Conservation (phyloP, 2,329 filamentous ascomycete species). For the Chrysosporium keratinophilum region DNA sequence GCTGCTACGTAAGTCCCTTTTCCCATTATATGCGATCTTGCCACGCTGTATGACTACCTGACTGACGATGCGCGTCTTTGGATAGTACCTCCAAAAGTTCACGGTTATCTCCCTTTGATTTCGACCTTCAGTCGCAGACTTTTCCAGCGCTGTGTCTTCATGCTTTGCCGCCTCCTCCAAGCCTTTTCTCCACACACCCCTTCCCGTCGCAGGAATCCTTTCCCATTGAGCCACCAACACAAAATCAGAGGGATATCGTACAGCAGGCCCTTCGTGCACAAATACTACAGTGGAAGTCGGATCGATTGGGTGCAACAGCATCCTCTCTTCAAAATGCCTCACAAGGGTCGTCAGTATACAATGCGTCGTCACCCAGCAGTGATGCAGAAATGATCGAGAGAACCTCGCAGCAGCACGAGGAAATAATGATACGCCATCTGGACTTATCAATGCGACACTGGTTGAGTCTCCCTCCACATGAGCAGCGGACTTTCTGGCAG, state of each 20-base stretch:
- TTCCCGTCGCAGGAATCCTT: constrained; percentile 70
- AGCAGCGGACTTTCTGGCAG: constrained; percentile 41
- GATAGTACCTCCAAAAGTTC: constrained; percentile 36
- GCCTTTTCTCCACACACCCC: constrained; percentile 69
- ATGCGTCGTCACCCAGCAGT: constrained; percentile 15
- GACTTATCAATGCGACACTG: constrained; percentile 69
- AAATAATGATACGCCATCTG: constrained; percentile 62
- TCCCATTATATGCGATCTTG: not conserved
- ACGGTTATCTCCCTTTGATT: constrained; percentile 51
- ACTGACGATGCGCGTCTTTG: not conserved
- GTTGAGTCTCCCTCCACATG: constrained; percentile 51
- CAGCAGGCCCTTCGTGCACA: constrained; percentile 55
- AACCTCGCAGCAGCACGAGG: constrained; percentile 52
- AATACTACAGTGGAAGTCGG: constrained; percentile 54
- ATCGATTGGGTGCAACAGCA: constrained; percentile 24
- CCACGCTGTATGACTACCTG: not conserved
- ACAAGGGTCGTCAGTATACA: constrained; percentile 8
- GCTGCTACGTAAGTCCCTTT: constrained; percentile 60
- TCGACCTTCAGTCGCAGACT: constrained; percentile 73
- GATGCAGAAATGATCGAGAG: constrained; percentile 24
- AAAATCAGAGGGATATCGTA: constrained; percentile 64
- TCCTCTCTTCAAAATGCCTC: constrained; percentile 8
- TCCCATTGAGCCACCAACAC: constrained; percentile 64
- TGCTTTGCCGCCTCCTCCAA: constrained; percentile 68
- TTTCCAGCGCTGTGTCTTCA: constrained; percentile 78